phyloP scores from a whole-genome alignment of 2,329 filamentous ascomycete genomes.

The Colletotrichum falcatum region DNA sequence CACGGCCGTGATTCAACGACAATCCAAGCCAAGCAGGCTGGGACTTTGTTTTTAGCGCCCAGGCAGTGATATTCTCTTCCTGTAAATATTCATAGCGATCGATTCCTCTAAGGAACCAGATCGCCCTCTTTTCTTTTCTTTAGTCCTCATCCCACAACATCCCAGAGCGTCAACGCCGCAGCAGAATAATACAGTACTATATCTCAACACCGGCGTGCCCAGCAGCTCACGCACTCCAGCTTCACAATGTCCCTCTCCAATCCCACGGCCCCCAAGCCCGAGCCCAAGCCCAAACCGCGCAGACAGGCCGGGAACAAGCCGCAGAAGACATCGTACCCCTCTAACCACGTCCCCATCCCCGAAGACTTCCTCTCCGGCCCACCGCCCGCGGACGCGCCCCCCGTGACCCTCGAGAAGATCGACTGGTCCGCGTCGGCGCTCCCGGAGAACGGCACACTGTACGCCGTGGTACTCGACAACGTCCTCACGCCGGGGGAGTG shows the following conservation, averaged over 20 bases:
- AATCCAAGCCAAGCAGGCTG: neutral
- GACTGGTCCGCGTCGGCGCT: slow-evolving; percentile 64
- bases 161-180: neutral
- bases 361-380: slow-evolving; percentile 57
- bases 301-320: slow-evolving; percentile 5
- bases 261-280: neutral
- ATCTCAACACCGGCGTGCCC: neutral
- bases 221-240: neutral
- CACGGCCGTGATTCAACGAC: neutral
- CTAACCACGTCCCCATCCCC: slow-evolving; percentile 52
- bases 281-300: slow-evolving; percentile 16
- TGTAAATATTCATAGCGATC: neutral
- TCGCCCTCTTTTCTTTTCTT: no score
- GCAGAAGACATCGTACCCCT: slow-evolving; percentile 46
- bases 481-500: slow-evolving; percentile 70
- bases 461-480: slow-evolving; percentile 72
- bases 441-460: slow-evolving; percentile 62
- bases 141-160: no score
- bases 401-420: slow-evolving; percentile 59
- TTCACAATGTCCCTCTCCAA: neutral
- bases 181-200: neutral
- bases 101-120: neutral
- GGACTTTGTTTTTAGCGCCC: neutral
- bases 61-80: neutral
- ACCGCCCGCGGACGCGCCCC: slow-evolving; percentile 50